Evolutionary conservation across 148 eudicot genomes (phyloP).

Genomic region (Rhododendron molle): DNA sequence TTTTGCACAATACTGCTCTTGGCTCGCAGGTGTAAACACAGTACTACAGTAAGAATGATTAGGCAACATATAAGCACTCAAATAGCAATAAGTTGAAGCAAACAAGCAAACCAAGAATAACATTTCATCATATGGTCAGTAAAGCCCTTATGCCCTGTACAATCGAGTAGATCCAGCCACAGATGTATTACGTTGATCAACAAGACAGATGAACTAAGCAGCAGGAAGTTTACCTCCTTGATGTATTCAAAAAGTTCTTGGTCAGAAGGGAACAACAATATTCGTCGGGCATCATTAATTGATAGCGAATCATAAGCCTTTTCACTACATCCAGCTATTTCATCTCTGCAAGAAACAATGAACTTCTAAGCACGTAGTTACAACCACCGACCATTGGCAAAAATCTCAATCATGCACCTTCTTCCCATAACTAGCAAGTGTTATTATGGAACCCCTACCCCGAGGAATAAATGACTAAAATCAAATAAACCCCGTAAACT

Average conservation of each 20-base stretch:
- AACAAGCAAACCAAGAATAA: background rate
- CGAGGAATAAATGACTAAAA: background rate
- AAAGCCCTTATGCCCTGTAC: background rate
- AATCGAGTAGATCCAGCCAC: background rate
- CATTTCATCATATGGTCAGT: background rate
- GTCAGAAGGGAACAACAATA: conserved; percentile 73
- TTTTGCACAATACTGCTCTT: background rate
- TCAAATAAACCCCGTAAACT: background rate
- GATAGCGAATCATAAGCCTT: conserved; percentile 93
- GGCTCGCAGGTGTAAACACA: background rate
- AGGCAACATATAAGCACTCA: background rate
- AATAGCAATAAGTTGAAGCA: background rate
- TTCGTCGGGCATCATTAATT: conserved; percentile 65
- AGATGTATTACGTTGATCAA: background rate
- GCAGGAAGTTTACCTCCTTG: conserved; percentile 50
- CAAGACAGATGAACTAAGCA: background rate
- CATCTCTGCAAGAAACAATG: conserved; percentile 58
- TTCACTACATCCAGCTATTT: conserved; percentile 95
- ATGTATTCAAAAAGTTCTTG: conserved; percentile 64
- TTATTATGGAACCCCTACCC: background rate
- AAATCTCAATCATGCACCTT: background rate
- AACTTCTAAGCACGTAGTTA: conserved; percentile 9
- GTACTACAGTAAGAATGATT: background rate
- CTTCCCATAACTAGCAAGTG: background rate
- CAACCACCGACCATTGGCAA: background rate